Evolutionary conservation across 768 basidiomycete genomes (phyloP).

Genomic region (Hygrophoropsis aurantiaca): DNA sequence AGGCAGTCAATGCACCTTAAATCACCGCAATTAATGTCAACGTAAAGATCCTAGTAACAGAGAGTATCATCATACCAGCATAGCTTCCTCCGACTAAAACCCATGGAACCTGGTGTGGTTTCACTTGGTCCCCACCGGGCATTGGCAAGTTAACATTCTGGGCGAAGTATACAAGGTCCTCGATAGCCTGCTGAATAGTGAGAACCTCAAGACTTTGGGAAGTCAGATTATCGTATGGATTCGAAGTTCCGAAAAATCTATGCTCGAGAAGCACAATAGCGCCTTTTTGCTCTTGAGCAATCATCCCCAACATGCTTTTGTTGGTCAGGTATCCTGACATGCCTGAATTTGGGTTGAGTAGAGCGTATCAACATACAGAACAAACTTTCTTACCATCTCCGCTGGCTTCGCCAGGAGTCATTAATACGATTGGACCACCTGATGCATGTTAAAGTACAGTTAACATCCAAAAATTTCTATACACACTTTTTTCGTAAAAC

Average conservation of each 20-base stretch:
- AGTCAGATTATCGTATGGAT: constrained; percentile 56
- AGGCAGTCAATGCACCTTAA: constrained; percentile 30
- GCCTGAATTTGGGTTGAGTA: constrained; percentile 6
- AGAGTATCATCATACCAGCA: constrained; percentile 12
- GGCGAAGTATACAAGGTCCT: constrained; percentile 66
- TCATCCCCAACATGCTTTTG: constrained; percentile 54
- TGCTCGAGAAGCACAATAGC: constrained; percentile 63
- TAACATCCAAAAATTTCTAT: not conserved
- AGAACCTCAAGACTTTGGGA: constrained; percentile 52
- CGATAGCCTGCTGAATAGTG: constrained; percentile 67
- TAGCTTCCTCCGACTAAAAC: constrained; percentile 9
- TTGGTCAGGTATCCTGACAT: constrained; percentile 58
- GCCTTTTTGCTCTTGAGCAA: constrained; percentile 60
- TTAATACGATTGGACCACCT: constrained; percentile 59
- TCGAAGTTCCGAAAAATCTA: constrained; percentile 67
- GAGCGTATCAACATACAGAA: constrained; percentile 3
- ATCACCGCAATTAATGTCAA: no score
- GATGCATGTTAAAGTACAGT: constrained; percentile 41
- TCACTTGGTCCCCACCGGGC: constrained; percentile 56
- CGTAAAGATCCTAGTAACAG: no score
- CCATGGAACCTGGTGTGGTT: constrained; percentile 45
- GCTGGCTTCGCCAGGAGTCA: constrained; percentile 64
- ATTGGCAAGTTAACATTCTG: constrained; percentile 61
- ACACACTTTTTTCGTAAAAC: constrained; percentile 50
- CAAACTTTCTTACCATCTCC: constrained; percentile 33